Percentiles rank a stretch among this genome's conserved stretches.
phyloP scores from a whole-genome alignment of 2,329 filamentous ascomycete species.

The Epichloe sibirici region DNA sequence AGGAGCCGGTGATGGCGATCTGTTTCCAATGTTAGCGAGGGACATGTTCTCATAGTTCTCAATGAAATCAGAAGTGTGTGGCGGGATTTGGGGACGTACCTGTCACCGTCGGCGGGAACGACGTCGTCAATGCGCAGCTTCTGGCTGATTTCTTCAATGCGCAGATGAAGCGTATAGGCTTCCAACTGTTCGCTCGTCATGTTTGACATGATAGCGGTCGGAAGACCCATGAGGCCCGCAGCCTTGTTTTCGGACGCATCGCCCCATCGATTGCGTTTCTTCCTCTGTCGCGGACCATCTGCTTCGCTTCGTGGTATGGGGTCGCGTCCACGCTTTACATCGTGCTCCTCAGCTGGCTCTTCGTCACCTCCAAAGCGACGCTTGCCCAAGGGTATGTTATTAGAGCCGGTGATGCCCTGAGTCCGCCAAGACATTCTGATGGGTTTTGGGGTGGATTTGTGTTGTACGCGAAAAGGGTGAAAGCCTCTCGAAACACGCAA shows the following conservation, averaged over 20 bases:
- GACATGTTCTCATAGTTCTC: background rate
- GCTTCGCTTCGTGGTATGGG: conserved; percentile 58
- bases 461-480: background rate
- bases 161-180: conserved; percentile 88
- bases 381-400: conserved; percentile 90
- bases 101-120: conserved; percentile 88
- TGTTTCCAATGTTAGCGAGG: conserved; percentile 24
- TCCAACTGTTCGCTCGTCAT: conserved; percentile 99
- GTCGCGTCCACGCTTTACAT: conserved; percentile 81
- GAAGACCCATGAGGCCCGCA: conserved; percentile 91
- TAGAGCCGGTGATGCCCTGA: conserved; percentile 89
- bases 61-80: background rate
- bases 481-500: background rate
- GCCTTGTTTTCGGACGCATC: conserved; percentile 98
- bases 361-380: conserved; percentile 67
- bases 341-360: conserved; percentile 30
- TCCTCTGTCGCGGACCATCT: conserved; percentile 78
- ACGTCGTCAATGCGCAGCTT: conserved; percentile 99
- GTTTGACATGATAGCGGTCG: conserved; percentile 89
- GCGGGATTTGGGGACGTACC: conserved; percentile 45
- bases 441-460: background rate
- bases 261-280: conserved; percentile 98
- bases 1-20: conserved; percentile 87
- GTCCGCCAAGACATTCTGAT: conserved; percentile 52
- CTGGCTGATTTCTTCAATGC: conserved; percentile 98